Conservation (phyloP, 495 filamentous ascomycete genomes). For the Hypomontagnella submonticulosa region DNA sequence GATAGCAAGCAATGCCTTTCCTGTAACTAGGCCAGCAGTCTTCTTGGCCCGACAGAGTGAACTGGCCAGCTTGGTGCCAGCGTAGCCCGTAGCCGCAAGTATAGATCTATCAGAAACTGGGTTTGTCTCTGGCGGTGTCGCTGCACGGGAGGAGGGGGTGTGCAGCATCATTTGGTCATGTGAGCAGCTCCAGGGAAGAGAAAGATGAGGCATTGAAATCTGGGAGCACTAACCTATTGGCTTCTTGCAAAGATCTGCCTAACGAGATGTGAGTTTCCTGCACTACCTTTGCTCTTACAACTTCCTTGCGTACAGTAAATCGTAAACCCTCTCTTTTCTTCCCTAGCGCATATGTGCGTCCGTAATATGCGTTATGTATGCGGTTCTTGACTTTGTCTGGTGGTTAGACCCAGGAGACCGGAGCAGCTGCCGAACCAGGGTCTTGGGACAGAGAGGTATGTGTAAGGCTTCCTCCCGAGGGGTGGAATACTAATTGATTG, state of each 20-base stretch:
- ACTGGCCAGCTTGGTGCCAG: conserved; percentile 23
- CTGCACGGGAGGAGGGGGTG: conserved; percentile 41
- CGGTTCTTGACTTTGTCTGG: conserved; percentile 27
- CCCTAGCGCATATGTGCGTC: conserved; percentile 21
- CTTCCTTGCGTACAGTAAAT: not conserved
- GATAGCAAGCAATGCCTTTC: conserved; percentile 14
- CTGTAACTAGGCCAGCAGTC: conserved; percentile 27
- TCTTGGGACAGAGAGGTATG: conserved; percentile 36
- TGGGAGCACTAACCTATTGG: conserved; percentile 57
- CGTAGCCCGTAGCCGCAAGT: conserved; percentile 30
- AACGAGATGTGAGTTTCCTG: conserved; percentile 18
- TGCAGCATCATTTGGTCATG: conserved; percentile 50
- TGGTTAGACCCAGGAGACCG: conserved; percentile 16
- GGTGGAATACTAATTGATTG: conserved; percentile 38
- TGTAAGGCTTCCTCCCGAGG: conserved; percentile 30
- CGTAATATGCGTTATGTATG: conserved; percentile 27
- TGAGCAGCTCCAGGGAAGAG: conserved; percentile 45
- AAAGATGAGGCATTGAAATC: conserved; percentile 33
- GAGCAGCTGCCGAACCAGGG: conserved; percentile 31
- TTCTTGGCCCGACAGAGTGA: conserved; percentile 17
- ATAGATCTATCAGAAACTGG: conserved; percentile 48
- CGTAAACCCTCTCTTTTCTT: conserved; percentile 26
- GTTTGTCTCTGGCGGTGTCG: conserved; percentile 43
- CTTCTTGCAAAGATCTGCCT: conserved; percentile 45
- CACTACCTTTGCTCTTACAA: conserved; percentile 18